These are phyloP conservation scores for Penicillium sp. DNA, from an alignment of 2,329 filamentous ascomycete species.

Conservation along the genomic window DNA sequence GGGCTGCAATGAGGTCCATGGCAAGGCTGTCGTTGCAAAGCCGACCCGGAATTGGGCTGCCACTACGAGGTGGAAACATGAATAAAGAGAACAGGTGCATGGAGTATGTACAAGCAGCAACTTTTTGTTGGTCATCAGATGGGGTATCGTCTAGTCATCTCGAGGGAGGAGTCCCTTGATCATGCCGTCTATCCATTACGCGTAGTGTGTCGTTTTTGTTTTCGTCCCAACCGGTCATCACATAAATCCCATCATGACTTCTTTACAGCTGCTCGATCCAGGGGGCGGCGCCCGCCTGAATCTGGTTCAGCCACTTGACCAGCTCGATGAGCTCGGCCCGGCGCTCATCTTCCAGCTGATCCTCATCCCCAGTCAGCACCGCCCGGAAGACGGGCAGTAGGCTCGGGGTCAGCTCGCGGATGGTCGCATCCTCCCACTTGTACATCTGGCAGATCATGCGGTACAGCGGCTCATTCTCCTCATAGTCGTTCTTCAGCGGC, in stretches of 20 bases:
- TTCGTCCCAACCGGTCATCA: slow-evolving; percentile 19
- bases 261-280: slow-evolving; percentile 40
- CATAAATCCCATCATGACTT: slow-evolving; percentile 6
- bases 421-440: slow-evolving; percentile 48
- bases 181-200: slow-evolving; percentile 32
- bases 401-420: slow-evolving; percentile 46
- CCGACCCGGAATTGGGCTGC: too few species aligned
- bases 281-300: slow-evolving; percentile 41
- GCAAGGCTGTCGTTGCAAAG: too few species aligned
- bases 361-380: slow-evolving; percentile 45
- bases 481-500: slow-evolving; percentile 87
- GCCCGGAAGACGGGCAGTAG: slow-evolving; percentile 49
- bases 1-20: too few species aligned
- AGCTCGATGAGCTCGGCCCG: slow-evolving; percentile 48
- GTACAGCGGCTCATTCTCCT: slow-evolving; percentile 94
- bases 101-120: slow-evolving; percentile 29
- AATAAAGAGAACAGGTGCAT: slow-evolving; percentile 19
- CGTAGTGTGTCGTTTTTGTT: too few species aligned
- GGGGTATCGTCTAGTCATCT: slow-evolving; percentile 37
- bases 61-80: slow-evolving; percentile 3
- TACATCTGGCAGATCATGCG: slow-evolving; percentile 83
- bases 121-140: slow-evolving; percentile 31
- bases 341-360: slow-evolving; percentile 50
- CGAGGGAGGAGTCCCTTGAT: slow-evolving; percentile 18
- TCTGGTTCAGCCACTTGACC: slow-evolving; percentile 49